Base-by-base conservation (phyloP, 257 asterid genomes). In the Solanum sejunctum region DNA sequence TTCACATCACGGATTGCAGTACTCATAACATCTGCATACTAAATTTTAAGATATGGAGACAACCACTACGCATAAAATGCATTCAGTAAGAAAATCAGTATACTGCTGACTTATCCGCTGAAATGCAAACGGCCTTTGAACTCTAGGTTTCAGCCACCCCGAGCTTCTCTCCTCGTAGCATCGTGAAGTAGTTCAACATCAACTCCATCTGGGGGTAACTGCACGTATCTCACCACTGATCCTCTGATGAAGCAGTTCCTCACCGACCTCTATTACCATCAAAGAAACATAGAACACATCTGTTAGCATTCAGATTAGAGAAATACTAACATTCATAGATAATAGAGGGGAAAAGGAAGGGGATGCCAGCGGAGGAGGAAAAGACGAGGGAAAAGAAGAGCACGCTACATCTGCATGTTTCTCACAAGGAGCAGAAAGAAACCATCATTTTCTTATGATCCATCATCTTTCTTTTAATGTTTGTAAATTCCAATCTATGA, bases 211-310 rank as follows among this genome's bases (percentile, higher is more conserved):
- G 98, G 98, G 11, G 99, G 99, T 89, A 97, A 90, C 88, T 97
- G 99, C 67, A 97, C 99, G 51, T 93, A 97, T 88, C 99, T 89
- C 75, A 95, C 99, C 73, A 97, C 99, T 18, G 98, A 97, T 67
- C 99, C 99, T 86, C 99, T 90, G 85, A 97, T 97, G 94, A 97
- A 97, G 92, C 99, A 97, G 88, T 97, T 97, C 81, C 98, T 88
- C 86, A 97, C 99, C 0, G 99, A 97, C 78, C 93, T 97, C 99
- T 97, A 13, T 83, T 18, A 67, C 78, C 63, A 51, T 52, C 64
- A 78, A 77, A 26, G 57, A 43, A 43, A 45, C 80, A 72, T n/a
- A 20, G 20, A 36, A 28, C 47, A 3, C 17, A 5, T 49, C 0
- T 2, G 52, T 51, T 28, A 77, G 82, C 15, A 0, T 23, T 51